Conservation (phyloP, 805 yeast species). For the Candida patagonica region DNA sequence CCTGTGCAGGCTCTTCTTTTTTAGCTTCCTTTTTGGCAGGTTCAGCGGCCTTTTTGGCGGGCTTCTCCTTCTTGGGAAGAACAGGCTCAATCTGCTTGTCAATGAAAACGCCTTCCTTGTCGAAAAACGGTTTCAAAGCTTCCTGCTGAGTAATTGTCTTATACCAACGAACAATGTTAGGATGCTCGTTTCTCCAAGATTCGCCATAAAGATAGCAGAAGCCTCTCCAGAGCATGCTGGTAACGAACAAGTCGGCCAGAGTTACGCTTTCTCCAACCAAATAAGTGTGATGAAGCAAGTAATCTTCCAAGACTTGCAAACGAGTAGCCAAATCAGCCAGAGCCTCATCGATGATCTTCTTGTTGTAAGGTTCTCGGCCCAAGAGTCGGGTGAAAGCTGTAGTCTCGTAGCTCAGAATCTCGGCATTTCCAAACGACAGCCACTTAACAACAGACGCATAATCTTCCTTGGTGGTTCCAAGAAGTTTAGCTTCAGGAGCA, state of each 20-base stretch:
- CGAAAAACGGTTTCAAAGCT: conserved; percentile 36
- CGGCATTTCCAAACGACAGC: conserved; percentile 69
- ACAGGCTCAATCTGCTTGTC: conserved; percentile 58
- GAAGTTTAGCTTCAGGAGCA: conserved; percentile 31
- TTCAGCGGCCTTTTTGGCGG: conserved; percentile 35
- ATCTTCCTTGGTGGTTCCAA: conserved; percentile 59
- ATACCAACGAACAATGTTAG: conserved; percentile 64
- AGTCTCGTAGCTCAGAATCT: conserved; percentile 42
- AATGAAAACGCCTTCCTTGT: conserved; percentile 45
- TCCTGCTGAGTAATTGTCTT: conserved; percentile 41
- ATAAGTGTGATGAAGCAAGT: conserved; percentile 53
- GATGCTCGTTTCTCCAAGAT: conserved; percentile 56
- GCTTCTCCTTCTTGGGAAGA: conserved; percentile 71
- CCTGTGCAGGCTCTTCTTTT: conserved; percentile 38
- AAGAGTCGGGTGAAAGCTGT: conserved; percentile 47
- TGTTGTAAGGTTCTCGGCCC: conserved; percentile 70
- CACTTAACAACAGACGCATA: conserved; percentile 63
- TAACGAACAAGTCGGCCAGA: conserved; percentile 56
- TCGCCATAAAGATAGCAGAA: conserved; percentile 51
- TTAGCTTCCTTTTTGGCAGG: conserved; percentile 33
- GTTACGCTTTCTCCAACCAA: conserved; percentile 61
- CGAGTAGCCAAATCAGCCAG: conserved; percentile 32
- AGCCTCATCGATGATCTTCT: conserved; percentile 49
- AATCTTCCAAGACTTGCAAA: conserved; percentile 40
- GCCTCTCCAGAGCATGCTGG: conserved; percentile 42